Evolutionary conservation across 2,329 filamentous ascomycete species (phyloP), one percentile per base, ranked within the genome.

Genomic region (Microcera coccophila): DNA sequence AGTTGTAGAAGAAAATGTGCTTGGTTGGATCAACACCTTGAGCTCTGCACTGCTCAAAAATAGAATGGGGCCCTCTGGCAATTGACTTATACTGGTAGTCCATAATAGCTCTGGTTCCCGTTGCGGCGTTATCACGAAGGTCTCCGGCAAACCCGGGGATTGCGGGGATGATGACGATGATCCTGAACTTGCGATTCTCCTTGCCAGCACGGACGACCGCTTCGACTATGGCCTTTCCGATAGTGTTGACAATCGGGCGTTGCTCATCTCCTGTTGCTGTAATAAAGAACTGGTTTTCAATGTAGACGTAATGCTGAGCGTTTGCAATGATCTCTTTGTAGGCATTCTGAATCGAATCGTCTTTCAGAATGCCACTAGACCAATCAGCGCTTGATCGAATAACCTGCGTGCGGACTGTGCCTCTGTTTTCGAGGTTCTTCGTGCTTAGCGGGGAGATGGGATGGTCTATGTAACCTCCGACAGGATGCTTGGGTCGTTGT

Each of bases 211-310:
- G 76, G 3, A 96, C 80, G 19, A 90, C 84, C 1, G 91, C 90
- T 43, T 98, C 90, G 2, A 96, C 93, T 41, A 98, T 95, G 2
- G 93, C 84, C 7, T 76, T 75, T 11, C 93, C 93, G 40, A 98
- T 86, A 15, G 82, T 85, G 62, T 98, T 98, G 64, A 89, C 82
- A 18, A 97, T 81, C 0, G 91, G 91, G 1, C 75, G 70, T 62
- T 96, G 90, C 26, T 95, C 68, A n/a, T 93, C 84, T 8, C 89
- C 89, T 0, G 91, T 97, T 0, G 93, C 87, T 1, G 90, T 94
- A 61, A 94, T 96, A 74, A 97, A 98, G 71, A 97, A 97, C 59
- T 98, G 93, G 59, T 97, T 97, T 65, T 98, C 93, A 47, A 98
- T 95, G 69, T 97, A 98, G 18, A 98, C 85, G 55, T 82, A 96